A percentile compares a stretch with the other conserved stretches of the same genome.
Conservation (phyloP, 352 stramenopile genomes). For the Phytophthora constricta region DNA sequence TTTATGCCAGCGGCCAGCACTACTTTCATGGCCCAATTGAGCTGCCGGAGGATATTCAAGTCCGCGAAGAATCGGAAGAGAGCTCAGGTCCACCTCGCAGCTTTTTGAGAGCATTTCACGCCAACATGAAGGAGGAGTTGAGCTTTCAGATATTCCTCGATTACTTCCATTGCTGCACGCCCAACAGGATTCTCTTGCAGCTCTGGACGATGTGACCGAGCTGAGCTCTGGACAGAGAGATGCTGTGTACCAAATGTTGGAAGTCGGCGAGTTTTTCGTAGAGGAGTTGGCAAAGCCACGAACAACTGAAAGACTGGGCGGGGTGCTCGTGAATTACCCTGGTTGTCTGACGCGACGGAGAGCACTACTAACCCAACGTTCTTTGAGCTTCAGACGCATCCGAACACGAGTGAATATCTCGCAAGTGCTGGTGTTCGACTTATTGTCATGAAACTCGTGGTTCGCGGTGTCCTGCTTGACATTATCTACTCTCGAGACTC, state of each 20-base stretch:
- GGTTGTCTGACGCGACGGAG: conserved; percentile 48
- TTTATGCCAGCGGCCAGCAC: conserved; percentile 62
- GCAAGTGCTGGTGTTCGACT: conserved; percentile 47
- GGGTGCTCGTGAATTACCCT: conserved; percentile 53
- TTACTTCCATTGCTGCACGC: conserved; percentile 63
- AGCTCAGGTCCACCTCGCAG: not conserved
- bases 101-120: conserved; percentile 35
- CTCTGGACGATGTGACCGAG: conserved; percentile 47
- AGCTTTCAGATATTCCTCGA: conserved; percentile 47
- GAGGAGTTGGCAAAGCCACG: conserved; percentile 74
- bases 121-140: conserved; percentile 22
- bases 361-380: conserved; percentile 49
- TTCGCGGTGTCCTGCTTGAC: conserved; percentile 69
- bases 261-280: conserved; percentile 72
- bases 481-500: conserved; percentile 67
- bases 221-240: conserved; percentile 58
- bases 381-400: conserved; percentile 70
- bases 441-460: conserved; percentile 73
- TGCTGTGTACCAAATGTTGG: conserved; percentile 70
- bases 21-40: conserved; percentile 63
- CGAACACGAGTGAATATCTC: conserved; percentile 49
- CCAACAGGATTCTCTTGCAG: conserved; percentile 52
- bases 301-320: conserved; percentile 50
- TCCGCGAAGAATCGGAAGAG: conserved; percentile 23
- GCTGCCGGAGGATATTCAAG: conserved; percentile 40